Percentiles rank a stretch among this genome's conserved stretches.
Evolutionary conservation across 139 green algal species (phyloP).

Genomic region (Volvox africanus): DNA sequence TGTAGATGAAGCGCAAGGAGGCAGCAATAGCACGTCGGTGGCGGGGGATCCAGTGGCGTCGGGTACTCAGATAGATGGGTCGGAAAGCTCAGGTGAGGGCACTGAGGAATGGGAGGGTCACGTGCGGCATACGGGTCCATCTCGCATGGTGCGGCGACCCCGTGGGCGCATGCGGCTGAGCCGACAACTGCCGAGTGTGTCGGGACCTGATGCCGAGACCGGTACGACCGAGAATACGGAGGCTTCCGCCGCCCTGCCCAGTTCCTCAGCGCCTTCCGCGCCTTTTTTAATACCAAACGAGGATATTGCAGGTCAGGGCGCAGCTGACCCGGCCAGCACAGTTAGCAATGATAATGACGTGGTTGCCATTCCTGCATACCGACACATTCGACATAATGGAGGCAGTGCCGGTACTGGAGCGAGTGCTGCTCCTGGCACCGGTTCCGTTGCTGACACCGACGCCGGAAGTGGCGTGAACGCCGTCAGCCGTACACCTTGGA

Average conservation of each 20-base stretch:
- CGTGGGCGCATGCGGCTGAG: not conserved
- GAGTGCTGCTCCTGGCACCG: too few species aligned
- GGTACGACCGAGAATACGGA: not conserved
- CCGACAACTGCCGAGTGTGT: not conserved
- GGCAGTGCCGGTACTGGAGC: not conserved
- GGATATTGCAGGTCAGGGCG: not conserved
- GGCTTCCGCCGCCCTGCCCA: not conserved
- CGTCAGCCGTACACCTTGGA: not conserved
- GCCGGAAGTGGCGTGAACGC: too few species aligned
- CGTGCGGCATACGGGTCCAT: not conserved
- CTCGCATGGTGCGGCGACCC: constrained; percentile 17
- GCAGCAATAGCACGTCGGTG: not conserved
- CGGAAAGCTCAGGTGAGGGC: too few species aligned
- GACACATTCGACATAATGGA: not conserved
- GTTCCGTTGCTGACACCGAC: too few species aligned
- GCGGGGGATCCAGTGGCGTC: not conserved
- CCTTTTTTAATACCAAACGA: not conserved
- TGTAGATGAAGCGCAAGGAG: not conserved
- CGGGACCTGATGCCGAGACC: not conserved
- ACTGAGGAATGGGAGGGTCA: not conserved
- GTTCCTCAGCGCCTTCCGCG: not conserved
- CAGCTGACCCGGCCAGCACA: not conserved
- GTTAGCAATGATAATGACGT: not conserved
- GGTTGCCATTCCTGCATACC: constrained; percentile 5
- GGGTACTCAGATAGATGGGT: not conserved